Percentiles rank a stretch among this genome's conserved stretches.
phyloP scores from a whole-genome alignment of 768 basidiomycete genomes.

The Psilocybe tampanensis region DNA sequence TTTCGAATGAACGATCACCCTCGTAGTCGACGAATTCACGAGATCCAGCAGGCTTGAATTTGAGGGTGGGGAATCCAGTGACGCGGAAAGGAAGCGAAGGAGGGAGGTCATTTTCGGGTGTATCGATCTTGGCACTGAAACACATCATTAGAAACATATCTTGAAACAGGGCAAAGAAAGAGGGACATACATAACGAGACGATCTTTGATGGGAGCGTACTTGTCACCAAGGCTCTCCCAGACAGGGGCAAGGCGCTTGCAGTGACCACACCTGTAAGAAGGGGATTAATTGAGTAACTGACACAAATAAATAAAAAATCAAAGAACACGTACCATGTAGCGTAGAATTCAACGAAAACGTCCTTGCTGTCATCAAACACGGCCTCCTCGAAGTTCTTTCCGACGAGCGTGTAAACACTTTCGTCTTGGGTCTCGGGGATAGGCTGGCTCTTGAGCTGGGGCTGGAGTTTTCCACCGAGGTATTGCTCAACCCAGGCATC shows the following conservation, averaged over 20 bases:
- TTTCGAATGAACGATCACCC: slow-evolving; percentile 89
- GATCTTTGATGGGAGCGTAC: slow-evolving; percentile 74
- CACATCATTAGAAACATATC: slow-evolving; percentile 13
- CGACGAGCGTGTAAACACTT: slow-evolving; percentile 80
- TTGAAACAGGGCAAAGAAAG: neutral
- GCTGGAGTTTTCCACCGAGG: slow-evolving; percentile 71
- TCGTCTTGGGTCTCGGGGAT: slow-evolving; percentile 85
- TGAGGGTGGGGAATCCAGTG: slow-evolving; percentile 90
- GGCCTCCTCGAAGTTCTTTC: slow-evolving; percentile 86
- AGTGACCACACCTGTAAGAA: slow-evolving; percentile 80
- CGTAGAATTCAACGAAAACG: slow-evolving; percentile 96
- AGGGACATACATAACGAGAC: slow-evolving; percentile 68
- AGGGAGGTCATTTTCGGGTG: slow-evolving; percentile 95
- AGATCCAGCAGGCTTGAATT: slow-evolving; percentile 92
- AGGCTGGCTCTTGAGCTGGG: slow-evolving; percentile 88
- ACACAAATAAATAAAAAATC: neutral
- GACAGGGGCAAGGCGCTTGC: slow-evolving; percentile 93
- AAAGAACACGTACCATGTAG: slow-evolving; percentile 74
- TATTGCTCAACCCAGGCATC: slow-evolving; percentile 65
- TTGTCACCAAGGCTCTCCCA: slow-evolving; percentile 93
- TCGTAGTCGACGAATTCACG: slow-evolving; percentile 90
- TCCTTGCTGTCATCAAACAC: slow-evolving; percentile 89
- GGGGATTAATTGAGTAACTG: slow-evolving; percentile 4
- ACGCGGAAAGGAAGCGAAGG: slow-evolving; percentile 86
- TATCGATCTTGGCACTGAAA: slow-evolving; percentile 90